Percentiles rank a stretch among this genome's conserved stretches.
phyloP scores from a whole-genome alignment of 2,329 filamentous ascomycete genomes.

The Coniochaeta prunicola region DNA sequence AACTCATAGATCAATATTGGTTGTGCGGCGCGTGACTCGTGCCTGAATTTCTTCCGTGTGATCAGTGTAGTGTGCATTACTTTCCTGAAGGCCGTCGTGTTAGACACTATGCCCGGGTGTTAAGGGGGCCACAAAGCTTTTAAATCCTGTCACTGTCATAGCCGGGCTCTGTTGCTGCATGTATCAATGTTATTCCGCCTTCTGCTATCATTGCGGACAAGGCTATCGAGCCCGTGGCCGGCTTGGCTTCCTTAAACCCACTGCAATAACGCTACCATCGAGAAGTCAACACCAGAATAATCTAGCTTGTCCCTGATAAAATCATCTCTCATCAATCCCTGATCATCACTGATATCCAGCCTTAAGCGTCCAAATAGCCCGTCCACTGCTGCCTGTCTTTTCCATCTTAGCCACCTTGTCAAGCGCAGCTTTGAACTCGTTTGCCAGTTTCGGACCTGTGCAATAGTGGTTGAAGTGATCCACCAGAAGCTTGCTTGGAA shows the following conservation, averaged over 20 bases:
- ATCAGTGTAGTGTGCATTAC: background rate
- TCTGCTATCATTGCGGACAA: background rate
- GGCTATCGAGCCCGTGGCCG: background rate
- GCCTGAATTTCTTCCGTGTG: background rate
- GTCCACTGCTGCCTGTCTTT: conserved; percentile 43
- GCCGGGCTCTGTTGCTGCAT: background rate
- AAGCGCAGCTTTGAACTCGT: conserved; percentile 77
- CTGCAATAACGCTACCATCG: background rate
- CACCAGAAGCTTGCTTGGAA: conserved; percentile 77
- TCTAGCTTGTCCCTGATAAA: background rate
- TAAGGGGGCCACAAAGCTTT: background rate
- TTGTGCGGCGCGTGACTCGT: background rate
- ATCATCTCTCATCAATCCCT: background rate
- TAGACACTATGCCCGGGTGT: background rate
- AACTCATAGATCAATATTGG: background rate
- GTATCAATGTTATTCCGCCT: background rate
- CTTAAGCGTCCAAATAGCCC: conserved; percentile 47
- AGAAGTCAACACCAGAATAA: background rate
- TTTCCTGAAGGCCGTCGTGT: background rate
- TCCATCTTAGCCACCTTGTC: conserved; percentile 69
- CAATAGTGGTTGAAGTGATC: conserved; percentile 86
- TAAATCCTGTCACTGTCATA: background rate
- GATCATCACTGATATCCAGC: conserved; percentile 4
- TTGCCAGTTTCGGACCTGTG: conserved; percentile 57
- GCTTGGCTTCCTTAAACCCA: background rate